Conservation (phyloP, 208 protist genomes). For the Leishmania amazonensis region DNA sequence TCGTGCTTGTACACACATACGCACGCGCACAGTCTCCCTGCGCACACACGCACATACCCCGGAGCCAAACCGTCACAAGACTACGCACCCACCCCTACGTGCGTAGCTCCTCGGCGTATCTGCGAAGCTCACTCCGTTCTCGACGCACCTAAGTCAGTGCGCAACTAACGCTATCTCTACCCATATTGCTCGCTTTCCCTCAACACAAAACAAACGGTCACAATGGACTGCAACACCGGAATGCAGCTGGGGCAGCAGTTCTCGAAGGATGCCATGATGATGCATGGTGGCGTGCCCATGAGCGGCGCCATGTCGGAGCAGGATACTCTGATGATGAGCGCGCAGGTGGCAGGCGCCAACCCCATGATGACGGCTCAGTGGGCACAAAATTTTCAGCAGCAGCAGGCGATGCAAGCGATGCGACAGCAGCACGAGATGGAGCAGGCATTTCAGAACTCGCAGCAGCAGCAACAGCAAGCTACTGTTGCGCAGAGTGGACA, state of each 20-base stretch:
- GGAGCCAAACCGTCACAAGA: background rate
- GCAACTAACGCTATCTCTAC: background rate
- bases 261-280: constrained; percentile 67
- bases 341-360: constrained; percentile 11
- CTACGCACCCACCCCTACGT: background rate
- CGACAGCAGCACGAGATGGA: constrained; percentile 72
- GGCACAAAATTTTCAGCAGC: constrained; percentile 60
- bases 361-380: constrained; percentile 49
- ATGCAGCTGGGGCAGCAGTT: constrained; percentile 73
- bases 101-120: background rate
- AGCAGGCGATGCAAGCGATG: constrained; percentile 46
- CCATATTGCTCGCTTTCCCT: background rate
- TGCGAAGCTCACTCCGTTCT: background rate
- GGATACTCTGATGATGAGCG: constrained; percentile 52
- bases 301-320: constrained; percentile 51
- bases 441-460: constrained; percentile 44
- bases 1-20: background rate
- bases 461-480: constrained; percentile 28
- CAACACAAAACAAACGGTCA: background rate
- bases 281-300: constrained; percentile 50
- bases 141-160: background rate
- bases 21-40: background rate
- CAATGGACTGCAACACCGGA: constrained; percentile 79
- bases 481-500: constrained; percentile 12
- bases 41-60: background rate